Conservation (phyloP, 257 asterid species). For the Capsicum pubescens region DNA sequence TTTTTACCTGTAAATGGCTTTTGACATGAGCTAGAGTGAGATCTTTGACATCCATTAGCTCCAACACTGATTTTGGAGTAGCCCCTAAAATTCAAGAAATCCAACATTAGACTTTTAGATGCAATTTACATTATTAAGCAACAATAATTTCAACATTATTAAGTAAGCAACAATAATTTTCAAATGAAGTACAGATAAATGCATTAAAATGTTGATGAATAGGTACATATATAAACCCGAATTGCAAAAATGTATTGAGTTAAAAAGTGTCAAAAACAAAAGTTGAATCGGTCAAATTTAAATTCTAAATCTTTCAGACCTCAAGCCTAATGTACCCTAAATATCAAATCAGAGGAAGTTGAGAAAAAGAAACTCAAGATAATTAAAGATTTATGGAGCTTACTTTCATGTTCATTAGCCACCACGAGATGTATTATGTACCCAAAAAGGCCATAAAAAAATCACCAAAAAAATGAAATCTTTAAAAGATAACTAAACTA, state of each 20-base stretch:
- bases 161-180: background rate
- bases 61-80: conserved; percentile 91
- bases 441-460: background rate
- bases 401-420: background rate
- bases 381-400: background rate
- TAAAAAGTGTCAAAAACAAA: background rate
- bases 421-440: background rate
- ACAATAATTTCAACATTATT: background rate
- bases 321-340: background rate
- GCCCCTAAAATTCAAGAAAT: conserved; percentile 60
- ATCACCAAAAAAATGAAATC: background rate
- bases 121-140: background rate
- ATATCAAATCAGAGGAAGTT: background rate
- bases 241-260: background rate
- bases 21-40: conserved; percentile 92
- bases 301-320: background rate
- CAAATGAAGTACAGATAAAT: background rate
- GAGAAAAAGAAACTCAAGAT: background rate
- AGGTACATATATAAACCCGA: background rate
- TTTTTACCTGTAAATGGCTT: conserved; percentile 87
- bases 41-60: conserved; percentile 95
- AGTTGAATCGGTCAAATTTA: background rate
- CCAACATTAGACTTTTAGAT: background rate
- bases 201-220: background rate
- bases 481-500: background rate